Evolutionary conservation across 2,329 filamentous ascomycete genomes (phyloP).

Genomic region (Teratosphaeria gauchensis): DNA sequence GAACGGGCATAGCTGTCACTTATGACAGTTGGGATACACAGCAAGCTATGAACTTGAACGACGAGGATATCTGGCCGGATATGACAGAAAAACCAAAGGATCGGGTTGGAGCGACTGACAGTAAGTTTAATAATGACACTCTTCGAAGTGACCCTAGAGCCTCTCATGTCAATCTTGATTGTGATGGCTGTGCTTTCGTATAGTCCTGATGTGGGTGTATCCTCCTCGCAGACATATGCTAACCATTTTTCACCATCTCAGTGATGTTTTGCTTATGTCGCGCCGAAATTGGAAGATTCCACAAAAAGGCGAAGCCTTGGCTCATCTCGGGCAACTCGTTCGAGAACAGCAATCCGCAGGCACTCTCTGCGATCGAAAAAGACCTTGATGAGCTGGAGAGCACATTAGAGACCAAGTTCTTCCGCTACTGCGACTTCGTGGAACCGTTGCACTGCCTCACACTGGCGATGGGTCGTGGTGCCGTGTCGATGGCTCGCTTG

Average conservation of each 20-base stretch:
- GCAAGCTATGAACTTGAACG: slow-evolving; percentile 27
- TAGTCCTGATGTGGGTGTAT: background rate
- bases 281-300: slow-evolving; percentile 33
- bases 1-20: slow-evolving; percentile 19
- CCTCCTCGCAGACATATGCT: background rate
- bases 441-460: slow-evolving; percentile 36
- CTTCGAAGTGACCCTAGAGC: too few species aligned
- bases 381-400: slow-evolving; percentile 33
- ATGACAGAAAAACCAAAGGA: slow-evolving; percentile 40
- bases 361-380: slow-evolving; percentile 13
- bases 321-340: slow-evolving; percentile 6
- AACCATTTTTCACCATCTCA: background rate
- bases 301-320: slow-evolving; percentile 18
- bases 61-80: slow-evolving; percentile 29
- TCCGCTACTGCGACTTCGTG: slow-evolving; percentile 37
- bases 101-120: slow-evolving; percentile 45
- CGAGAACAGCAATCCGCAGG: slow-evolving; percentile 8
- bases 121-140: background rate
- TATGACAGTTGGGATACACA: slow-evolving; percentile 24
- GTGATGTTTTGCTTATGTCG: slow-evolving; percentile 37
- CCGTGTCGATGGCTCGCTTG: slow-evolving; percentile 35
- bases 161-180: background rate
- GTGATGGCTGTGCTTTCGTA: background rate
- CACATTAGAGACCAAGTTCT: slow-evolving; percentile 32
- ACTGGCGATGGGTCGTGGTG: slow-evolving; percentile 34